Evolutionary conservation across 208 protist species (phyloP), one percentile per base, ranked within the genome.

Genomic region (Leishmania amazonensis): DNA sequence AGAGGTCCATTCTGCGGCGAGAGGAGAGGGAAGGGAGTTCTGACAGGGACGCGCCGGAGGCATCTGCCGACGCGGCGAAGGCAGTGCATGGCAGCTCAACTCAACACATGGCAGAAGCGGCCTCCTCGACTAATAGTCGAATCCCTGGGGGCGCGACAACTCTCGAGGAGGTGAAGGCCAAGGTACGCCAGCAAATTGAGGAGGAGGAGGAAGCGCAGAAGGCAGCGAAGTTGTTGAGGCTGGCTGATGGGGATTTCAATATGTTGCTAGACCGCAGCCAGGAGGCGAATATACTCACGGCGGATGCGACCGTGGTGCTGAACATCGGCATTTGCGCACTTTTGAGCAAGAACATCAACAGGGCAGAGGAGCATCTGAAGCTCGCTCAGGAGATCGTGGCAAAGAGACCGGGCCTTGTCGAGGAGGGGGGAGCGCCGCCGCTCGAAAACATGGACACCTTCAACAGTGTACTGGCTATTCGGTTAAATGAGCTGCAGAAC

Each of bases 251-350:
- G 8, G 90, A 96, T 60, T 91, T 97, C 42, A 83, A 81, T 19
- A 54, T 58, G 0, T 75, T 97, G 28, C 79, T 95, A 65, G 78
- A 87, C 42, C 75, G 58, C 6, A 83, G 77, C 38, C 81, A 74
- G 38, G 80, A 89, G 0, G 76, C 81, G 1, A 84, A 87, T 28
- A 73, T 85, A 53, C 71, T 73, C 45, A 31, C 72, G 1, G 80
- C 74, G 28, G 91, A 94, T 88, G 82, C 81, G 62, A 93, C 81
- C 67, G 88, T 96, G 15, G 80, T 90, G 42, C 81, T 97, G 38
- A 96, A 95, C 75, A 88, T 95, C 53, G 92, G 90, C 38, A 90
- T 89, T 42, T 97, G 94, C 75, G 86, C 86, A 49, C 75, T 96
- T n/a, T 80, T 95, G 67, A 78, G 76, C 35, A 87, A 91, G 31